Evolutionary conservation across 345 rosid species (phyloP), one percentile per base, ranked within the genome.

Genomic region (Syzygium oleosum): DNA sequence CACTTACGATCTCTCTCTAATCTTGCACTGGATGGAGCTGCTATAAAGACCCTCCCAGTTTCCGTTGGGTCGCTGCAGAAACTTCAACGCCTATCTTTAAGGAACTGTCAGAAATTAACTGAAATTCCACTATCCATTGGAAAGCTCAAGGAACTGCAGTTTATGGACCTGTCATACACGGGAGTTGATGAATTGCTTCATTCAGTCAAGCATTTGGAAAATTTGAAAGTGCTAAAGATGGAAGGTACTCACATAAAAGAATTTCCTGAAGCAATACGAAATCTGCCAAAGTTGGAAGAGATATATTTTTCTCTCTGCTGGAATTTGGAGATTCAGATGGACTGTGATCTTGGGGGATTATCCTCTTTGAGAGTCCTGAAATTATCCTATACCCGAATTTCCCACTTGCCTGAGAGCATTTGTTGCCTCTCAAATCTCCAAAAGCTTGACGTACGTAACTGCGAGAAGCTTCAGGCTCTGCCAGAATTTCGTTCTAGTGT

Each of bases 391-490:
- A 86, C 87, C 27, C 5, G 0, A 21, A 86, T 86, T 27, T 0
- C 79, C 38, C 38, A 29, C 54, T 65, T 86, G 51, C 87, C 84
- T 4, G 25, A 68, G 25, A 68, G 80, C 46, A 0, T 68, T 0
- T 19, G 46, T 34, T 0, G 80, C 0, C 80, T 68, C 46, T 68
- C 0, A 34, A 68, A 4, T 17, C 80, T 68, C 80, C 25, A 19
- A 34, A 68, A 17, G 46, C 0, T 68, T 68, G 80, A 34, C 0
- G 17, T 68, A 0, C 7, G 2, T 0, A 0, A 9, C 25, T 68
- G 46, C 14, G 0, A 68, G 80, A 17, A 4, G 13, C 46, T 68
- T 34, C 13, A 34, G 80, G 14, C 25, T 34, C 0, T 9, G 46
- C 80, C 80, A 9, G 0, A 34, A 34, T 68, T 68, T 17, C 25